These are phyloP conservation scores for Aspergillus piperis DNA, from an alignment of 2,329 filamentous ascomycete genomes.

Conservation along the genomic window DNA sequence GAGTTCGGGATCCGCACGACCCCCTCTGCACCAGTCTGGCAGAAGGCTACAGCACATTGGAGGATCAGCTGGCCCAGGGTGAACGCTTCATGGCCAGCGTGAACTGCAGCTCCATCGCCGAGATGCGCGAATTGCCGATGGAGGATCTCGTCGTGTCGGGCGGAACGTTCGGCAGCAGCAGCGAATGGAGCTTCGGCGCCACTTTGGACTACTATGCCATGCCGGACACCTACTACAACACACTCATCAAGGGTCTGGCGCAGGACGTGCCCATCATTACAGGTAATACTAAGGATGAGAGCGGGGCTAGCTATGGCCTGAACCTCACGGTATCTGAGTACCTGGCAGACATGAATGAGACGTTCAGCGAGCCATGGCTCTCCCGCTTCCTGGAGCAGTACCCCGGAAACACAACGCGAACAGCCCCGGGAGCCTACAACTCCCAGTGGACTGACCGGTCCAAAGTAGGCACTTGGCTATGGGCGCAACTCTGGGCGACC, in stretches of 20 bases:
- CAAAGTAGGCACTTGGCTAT: constrained; percentile 29
- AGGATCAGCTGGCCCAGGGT: neutral
- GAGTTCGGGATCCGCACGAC: constrained; percentile 18
- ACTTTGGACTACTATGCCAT: constrained; percentile 24
- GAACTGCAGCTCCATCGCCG: constrained; percentile 2
- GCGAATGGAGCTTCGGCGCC: constrained; percentile 4
- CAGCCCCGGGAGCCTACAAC: constrained; percentile 25
- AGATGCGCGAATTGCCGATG: constrained; percentile 6
- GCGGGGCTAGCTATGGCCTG: constrained; percentile 25
- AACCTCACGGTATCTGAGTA: constrained; percentile 26
- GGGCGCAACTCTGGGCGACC: constrained; percentile 24
- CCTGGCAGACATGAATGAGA: constrained; percentile 14
- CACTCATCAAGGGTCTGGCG: constrained; percentile 24
- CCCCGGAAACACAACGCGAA: constrained; percentile 7
- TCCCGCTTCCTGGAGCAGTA: neutral
- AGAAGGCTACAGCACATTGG: constrained; percentile 10
- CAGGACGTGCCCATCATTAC: constrained; percentile 34
- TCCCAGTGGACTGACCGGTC: constrained; percentile 27
- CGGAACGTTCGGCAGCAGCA: neutral
- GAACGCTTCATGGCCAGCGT: neutral
- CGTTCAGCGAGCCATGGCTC: neutral
- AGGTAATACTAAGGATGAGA: constrained; percentile 34
- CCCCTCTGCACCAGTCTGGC: constrained; percentile 17
- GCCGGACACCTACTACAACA: constrained; percentile 29
- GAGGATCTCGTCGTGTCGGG: neutral